Base-by-base conservation (phyloP, 805 yeast species). In the Kurtzmaniella cleridarum region DNA sequence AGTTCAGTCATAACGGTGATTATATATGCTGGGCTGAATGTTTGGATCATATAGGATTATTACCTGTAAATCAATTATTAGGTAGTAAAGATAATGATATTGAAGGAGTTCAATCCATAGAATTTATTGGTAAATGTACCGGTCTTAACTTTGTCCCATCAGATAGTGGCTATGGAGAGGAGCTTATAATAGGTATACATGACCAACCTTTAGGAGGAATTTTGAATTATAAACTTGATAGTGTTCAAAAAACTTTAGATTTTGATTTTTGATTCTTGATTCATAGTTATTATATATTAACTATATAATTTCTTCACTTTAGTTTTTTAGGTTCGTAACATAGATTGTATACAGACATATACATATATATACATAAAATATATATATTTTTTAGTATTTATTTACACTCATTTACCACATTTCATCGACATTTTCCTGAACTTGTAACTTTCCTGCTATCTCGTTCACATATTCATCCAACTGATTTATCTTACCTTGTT, bases 151-250 rank as follows among this genome's bases (percentile, higher is more conserved):
- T 77, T 46, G 60, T 66, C 13, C 64, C 66, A 12, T 54, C 59
- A 5, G 75, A 69, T 12, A 55, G 59, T 36, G 73, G 68, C 4
- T 57, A 59, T 36, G 75, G 73, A 6, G 78, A 75, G 48, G 59
- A 64, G 34, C 59, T 79, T 37, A 61, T 76, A 3, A 59, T 79
- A 3, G 85, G 83, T 0, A 66, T 76, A 5, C 66, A 74, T 42
- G 85, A 79, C 50, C 62, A 66, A 32, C 66, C 75, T 0, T 63
- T 75, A 34, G 84, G 85, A 1, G 84, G 85, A 1, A 65, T 79
- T 3, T 47, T 79, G 38, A 73, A 70, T 46, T 77, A 71, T 48
- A 62, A 64, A 29, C 49, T 64, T 30, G 68, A 62, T 32, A 61
- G 70, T 33, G 45, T 43, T 14, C 45, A 44, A 14, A 66, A 60